Base-by-base conservation (phyloP, 352 stramenopile species). In the Phytophthora litchii region DNA sequence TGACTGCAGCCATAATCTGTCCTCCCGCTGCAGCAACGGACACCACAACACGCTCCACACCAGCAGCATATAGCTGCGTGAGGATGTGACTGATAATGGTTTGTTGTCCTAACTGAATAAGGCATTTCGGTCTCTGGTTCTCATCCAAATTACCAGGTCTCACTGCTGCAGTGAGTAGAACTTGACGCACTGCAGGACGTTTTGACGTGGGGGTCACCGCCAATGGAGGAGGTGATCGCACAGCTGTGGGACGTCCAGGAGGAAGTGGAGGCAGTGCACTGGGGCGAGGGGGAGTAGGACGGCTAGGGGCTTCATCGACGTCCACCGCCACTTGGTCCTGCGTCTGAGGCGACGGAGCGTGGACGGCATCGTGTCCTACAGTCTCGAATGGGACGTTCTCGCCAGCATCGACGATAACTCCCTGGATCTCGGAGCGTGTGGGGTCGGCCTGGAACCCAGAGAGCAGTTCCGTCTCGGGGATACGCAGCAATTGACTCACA, bases 41-140 rank as follows among this genome's bases (percentile, higher is more conserved):
- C 64, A 94, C 83, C 42, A 92, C 85, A n/a, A 92, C 79, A 23
- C 83, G 80, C 53, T 89, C 82, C 8, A 92, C 74, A 34, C 82
- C 79, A 0, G 86, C 81, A 25, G 84, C 79, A 44, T 88, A 89
- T 0, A 92, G 70, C 50, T 94, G 85, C 27, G 83, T 88, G 17
- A 92, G 60, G 55, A 90, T 90, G 51, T 94, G 83, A 20, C 72
- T 76, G 41, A 94, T 88, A 47, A 94, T 84, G 13, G 81, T 84
- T 54, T 91, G 81, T 14, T 77, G 72, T 6, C 80, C 81, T 13
- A 94, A 57, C 36, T 78, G 76, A 71, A 92, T 89, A 20, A 92
- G 73, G 42, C 80, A 89, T 56, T 92, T 92, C 43, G 83, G 83
- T 8, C 72, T 59, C 45, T 77, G 67, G 16, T 86, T 70, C 31